A percentile compares a stretch with the other conserved stretches of the same genome.
These are phyloP conservation scores for Jaapia argillacea DNA, from an alignment of 768 basidiomycete species.

Conservation along the genomic window DNA sequence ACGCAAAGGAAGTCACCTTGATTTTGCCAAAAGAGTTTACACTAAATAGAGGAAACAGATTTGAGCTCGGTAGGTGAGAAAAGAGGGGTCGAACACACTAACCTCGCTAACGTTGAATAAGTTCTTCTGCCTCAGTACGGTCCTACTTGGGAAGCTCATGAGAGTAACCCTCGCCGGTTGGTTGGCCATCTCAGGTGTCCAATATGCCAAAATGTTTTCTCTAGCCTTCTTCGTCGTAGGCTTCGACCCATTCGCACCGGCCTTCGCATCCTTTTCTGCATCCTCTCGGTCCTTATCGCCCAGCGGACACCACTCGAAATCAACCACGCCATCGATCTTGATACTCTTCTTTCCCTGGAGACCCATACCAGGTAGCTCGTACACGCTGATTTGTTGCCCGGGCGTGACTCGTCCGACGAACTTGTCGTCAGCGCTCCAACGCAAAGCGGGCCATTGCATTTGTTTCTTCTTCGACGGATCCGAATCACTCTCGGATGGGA, in stretches of 20 bases:
- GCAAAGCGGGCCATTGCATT: constrained; percentile 91
- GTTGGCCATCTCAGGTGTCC: constrained; percentile 95
- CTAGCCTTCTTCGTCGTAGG: constrained; percentile 31
- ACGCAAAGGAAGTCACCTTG: constrained; percentile 98
- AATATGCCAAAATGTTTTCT: constrained; percentile 94
- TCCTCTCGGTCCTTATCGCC: constrained; percentile 85
- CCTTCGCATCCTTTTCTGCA: constrained; percentile 35
- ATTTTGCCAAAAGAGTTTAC: constrained; percentile 97
- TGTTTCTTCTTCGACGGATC: constrained; percentile 64
- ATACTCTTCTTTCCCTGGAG: constrained; percentile 93
- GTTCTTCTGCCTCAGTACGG: constrained; percentile 87
- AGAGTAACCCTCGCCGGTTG: constrained; percentile 97
- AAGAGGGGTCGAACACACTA: constrained; percentile 16
- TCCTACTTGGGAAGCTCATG: constrained; percentile 78
- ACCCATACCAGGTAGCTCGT: constrained; percentile 91
- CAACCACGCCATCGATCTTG: constrained; percentile 94
- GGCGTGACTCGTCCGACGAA: constrained; percentile 85
- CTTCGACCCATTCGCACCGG: constrained; percentile 38
- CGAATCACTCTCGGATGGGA: constrained; percentile 47
- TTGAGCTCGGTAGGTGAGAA: neutral
- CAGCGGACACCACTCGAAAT: constrained; percentile 97
- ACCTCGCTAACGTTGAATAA: constrained; percentile 97
- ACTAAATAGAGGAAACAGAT: constrained; percentile 35
- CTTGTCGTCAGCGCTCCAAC: constrained; percentile 97
- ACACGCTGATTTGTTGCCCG: constrained; percentile 91